phyloP scores from a whole-genome alignment of 495 filamentous ascomycete genomes.

The Emericellopsis terricola region DNA sequence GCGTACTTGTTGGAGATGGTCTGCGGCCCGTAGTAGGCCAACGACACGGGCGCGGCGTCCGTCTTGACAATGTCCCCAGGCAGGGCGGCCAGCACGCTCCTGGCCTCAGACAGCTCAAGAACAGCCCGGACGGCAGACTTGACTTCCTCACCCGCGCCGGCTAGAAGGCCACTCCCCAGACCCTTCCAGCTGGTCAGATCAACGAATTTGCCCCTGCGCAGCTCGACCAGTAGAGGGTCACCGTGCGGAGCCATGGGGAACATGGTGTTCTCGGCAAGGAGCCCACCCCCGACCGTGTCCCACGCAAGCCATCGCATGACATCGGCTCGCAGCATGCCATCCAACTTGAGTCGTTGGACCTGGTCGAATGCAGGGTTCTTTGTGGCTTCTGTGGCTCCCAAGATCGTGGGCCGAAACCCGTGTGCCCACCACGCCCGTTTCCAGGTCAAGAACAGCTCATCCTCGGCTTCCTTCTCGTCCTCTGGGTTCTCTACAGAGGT shows the following conservation, averaged over 20 bases:
- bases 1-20: slow-evolving; percentile 44
- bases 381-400: slow-evolving; percentile 68
- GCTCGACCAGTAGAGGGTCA: slow-evolving; percentile 47
- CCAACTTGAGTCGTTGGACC: slow-evolving; percentile 35
- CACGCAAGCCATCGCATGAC: slow-evolving; percentile 80
- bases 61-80: slow-evolving; percentile 38
- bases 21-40: slow-evolving; percentile 65
- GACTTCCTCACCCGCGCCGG: slow-evolving; percentile 47
- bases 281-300: slow-evolving; percentile 78
- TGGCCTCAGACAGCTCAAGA: slow-evolving; percentile 35
- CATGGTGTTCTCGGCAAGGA: slow-evolving; percentile 60
- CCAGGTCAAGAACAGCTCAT: slow-evolving; percentile 70
- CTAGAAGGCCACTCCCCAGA: slow-evolving; percentile 54
- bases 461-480: slow-evolving; percentile 48
- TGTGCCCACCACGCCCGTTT: slow-evolving; percentile 86
- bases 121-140: slow-evolving; percentile 48
- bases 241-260: slow-evolving; percentile 75
- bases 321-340: slow-evolving; percentile 44
- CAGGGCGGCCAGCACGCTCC: slow-evolving; percentile 39
- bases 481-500: slow-evolving; percentile 40
- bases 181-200: slow-evolving; percentile 58
- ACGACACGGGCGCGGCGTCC: slow-evolving; percentile 40
- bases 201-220: slow-evolving; percentile 58
- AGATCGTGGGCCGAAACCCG: slow-evolving; percentile 72
- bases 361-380: slow-evolving; percentile 63